phyloP scores from a whole-genome alignment of 176 grass and related monocot genomes.

The Oryza nivara region DNA sequence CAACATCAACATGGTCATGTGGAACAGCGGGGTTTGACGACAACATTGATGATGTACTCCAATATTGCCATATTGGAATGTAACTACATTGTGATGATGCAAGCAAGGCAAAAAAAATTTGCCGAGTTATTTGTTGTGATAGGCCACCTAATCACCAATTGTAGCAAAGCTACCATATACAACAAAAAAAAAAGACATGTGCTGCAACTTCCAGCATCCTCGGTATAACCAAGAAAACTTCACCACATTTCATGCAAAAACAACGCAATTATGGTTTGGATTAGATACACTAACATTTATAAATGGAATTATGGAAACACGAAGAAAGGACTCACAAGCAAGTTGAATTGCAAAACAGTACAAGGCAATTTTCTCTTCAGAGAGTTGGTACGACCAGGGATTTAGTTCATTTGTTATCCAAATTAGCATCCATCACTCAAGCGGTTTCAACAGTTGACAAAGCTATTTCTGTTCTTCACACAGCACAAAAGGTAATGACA shows the following conservation, averaged over 20 bases:
- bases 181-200: no score
- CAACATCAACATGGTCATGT: not conserved
- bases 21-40: conserved; percentile 55
- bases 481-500: not conserved
- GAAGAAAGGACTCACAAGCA: not conserved
- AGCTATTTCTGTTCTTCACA: conserved; percentile 20
- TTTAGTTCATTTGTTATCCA: conserved; percentile 24
- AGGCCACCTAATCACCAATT: no score
- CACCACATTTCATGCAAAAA: not conserved
- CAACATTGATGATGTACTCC: not conserved
- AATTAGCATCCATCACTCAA: conserved; percentile 13
- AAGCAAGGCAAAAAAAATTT: conserved; percentile 9
- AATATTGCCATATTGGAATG: no score
- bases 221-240: not conserved
- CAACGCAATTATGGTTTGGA: not conserved
- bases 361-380: not conserved
- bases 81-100: not conserved
- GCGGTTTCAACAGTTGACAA: conserved; percentile 15
- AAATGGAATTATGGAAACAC: not conserved
- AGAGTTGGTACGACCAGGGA: not conserved
- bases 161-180: no score
- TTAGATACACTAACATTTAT: no score
- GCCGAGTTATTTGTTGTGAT: not conserved
- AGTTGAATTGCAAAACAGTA: not conserved
- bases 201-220: not conserved